These are phyloP conservation scores for Tillandsia leiboldiana DNA, from an alignment of 176 grass and related monocot genomes.

Conservation along the genomic window DNA sequence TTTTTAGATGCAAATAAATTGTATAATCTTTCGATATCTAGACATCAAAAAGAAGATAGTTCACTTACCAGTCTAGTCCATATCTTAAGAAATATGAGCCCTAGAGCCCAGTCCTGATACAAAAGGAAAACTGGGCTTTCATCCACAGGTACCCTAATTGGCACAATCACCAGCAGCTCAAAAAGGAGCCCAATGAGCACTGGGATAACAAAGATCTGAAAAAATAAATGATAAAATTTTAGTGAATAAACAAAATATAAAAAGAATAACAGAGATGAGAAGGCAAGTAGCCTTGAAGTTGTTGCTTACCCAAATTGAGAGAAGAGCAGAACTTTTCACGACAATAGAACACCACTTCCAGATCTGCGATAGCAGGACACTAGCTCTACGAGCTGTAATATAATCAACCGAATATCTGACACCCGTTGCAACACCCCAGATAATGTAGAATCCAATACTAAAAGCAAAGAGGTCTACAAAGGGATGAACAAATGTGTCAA, in stretches of 20 bases:
- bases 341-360: constrained; percentile 89
- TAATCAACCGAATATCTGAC: constrained; percentile 86
- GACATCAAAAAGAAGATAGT: neutral
- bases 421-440: constrained; percentile 62
- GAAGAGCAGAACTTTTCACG: constrained; percentile 36
- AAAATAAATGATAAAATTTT: constrained; percentile 4
- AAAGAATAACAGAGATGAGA: neutral
- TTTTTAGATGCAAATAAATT: neutral
- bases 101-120: constrained; percentile 98
- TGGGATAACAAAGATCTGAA: constrained; percentile 95
- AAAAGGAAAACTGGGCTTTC: constrained; percentile 92
- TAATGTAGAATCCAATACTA: constrained; percentile 91
- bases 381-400: constrained; percentile 46
- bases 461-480: constrained; percentile 59
- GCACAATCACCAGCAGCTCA: constrained; percentile 91
- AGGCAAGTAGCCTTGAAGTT: neutral
- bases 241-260: neutral
- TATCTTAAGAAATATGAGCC: constrained; percentile 94
- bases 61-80: constrained; percentile 82
- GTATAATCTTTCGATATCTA: neutral
- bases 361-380: constrained; percentile 64
- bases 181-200: constrained; percentile 94
- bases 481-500: constrained; percentile 33
- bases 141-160: constrained; percentile 92
- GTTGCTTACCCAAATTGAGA: constrained; percentile 67